Percentiles rank a stretch among this genome's conserved stretches.
These are phyloP conservation scores for Hymenochaete sp. DNA, from an alignment of 1,284 basidiomycete species.

Conservation along the genomic window DNA sequence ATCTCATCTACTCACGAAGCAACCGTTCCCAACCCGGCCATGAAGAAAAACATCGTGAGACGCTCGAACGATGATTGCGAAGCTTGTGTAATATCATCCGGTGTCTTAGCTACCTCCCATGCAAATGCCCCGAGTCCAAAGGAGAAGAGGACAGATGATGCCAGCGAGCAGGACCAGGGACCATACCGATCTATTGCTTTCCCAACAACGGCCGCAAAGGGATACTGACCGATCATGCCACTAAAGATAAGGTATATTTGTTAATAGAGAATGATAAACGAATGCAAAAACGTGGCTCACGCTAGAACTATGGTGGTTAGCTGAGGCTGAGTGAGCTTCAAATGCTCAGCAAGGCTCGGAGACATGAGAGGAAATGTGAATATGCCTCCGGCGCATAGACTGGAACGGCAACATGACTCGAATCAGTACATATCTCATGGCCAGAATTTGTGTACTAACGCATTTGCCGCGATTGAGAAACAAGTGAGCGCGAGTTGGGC, in stretches of 20 bases:
- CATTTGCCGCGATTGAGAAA: slow-evolving; percentile 52
- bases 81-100: slow-evolving; percentile 30
- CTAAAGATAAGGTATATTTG: slow-evolving; percentile 28
- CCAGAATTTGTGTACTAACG: slow-evolving; percentile 35
- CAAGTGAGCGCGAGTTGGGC: slow-evolving; percentile 33
- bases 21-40: slow-evolving; percentile 58
- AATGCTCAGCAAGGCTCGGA: slow-evolving; percentile 45
- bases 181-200: slow-evolving; percentile 51
- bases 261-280: neutral
- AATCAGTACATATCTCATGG: slow-evolving; percentile 3
- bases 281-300: slow-evolving; percentile 29
- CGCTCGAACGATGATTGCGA: slow-evolving; percentile 40
- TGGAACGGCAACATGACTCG: slow-evolving; percentile 24
- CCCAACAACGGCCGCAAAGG: slow-evolving; percentile 51
- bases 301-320: slow-evolving; percentile 67
- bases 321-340: slow-evolving; percentile 64
- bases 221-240: slow-evolving; percentile 64
- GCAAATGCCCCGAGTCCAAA: slow-evolving; percentile 55
- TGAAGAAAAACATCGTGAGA: slow-evolving; percentile 49
- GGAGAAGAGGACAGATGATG: slow-evolving; percentile 51
- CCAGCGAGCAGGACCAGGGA: slow-evolving; percentile 53
- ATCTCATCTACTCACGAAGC: slow-evolving; percentile 47
- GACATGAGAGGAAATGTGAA: slow-evolving; percentile 70
- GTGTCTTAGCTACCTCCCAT: slow-evolving; percentile 39
- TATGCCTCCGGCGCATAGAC: slow-evolving; percentile 62